Percentiles rank a stretch among this genome's conserved stretches.
Conservation (phyloP, 345 rosid genomes). For the Hibiscus mutabilis region DNA sequence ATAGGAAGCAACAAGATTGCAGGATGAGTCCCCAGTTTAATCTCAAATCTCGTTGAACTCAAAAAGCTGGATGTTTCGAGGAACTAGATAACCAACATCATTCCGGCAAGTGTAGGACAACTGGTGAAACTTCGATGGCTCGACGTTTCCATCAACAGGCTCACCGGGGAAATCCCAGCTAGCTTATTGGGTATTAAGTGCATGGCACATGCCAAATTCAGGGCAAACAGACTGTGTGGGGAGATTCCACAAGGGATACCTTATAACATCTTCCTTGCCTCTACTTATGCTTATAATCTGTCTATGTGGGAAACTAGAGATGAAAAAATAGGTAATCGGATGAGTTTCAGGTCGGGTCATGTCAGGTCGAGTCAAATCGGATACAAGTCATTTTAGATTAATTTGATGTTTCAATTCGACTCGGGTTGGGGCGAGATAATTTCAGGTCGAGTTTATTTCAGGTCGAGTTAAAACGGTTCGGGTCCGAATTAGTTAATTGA, state of each 20-base stretch:
- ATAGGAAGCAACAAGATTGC: slow-evolving; percentile 65
- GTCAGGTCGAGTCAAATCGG: too few species aligned
- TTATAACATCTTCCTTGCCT: slow-evolving; percentile 61
- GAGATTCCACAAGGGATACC: slow-evolving; percentile 90
- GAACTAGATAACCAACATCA: slow-evolving; percentile 57
- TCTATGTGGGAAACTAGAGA: slow-evolving; percentile 91
- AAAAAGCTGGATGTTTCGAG: slow-evolving; percentile 61
- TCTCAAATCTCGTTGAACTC: slow-evolving; percentile 68
- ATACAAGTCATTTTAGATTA: too few species aligned
- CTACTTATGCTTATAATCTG: slow-evolving; percentile 86
- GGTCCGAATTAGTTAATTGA: too few species aligned
- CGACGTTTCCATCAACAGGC: slow-evolving; percentile 59
- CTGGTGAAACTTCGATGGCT: slow-evolving; percentile 60
- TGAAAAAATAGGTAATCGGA: too few species aligned
- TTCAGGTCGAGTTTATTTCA: too few species aligned
- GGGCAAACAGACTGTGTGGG: slow-evolving; percentile 84
- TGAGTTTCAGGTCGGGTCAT: too few species aligned
- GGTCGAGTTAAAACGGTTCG: too few species aligned
- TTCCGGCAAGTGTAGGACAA: slow-evolving; percentile 60
- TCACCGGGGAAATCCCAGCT: slow-evolving; percentile 65
- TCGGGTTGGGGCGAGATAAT: too few species aligned
- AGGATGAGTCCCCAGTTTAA: slow-evolving; percentile 68
- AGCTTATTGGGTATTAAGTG: slow-evolving; percentile 47
- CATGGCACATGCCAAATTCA: slow-evolving; percentile 68
- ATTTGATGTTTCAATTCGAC: too few species aligned